Percentiles rank a stretch among this genome's conserved stretches.
Conservation (phyloP, 192 early-diverging fungal species). For the Geranomyces michiganensis region DNA sequence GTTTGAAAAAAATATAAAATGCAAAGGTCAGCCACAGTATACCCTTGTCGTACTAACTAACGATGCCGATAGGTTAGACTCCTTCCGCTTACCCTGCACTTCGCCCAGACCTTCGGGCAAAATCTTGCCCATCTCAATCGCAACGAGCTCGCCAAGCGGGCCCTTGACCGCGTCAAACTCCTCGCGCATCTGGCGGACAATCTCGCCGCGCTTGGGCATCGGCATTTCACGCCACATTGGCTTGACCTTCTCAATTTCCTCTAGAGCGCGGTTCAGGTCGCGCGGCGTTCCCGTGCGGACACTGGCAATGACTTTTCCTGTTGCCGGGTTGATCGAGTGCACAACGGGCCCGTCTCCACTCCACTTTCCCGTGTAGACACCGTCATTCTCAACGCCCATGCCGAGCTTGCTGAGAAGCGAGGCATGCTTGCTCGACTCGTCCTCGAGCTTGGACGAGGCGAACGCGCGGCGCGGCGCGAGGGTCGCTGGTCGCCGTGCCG, state of each 20-base stretch:
- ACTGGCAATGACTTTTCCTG: conserved; percentile 80
- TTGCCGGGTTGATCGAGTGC: conserved; percentile 62
- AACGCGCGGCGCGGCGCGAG: neutral
- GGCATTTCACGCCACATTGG: conserved; percentile 69
- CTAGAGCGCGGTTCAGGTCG: conserved; percentile 63
- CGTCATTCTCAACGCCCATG: conserved; percentile 36
- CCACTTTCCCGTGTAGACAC: conserved; percentile 55
- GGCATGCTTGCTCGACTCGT: conserved; percentile 23
- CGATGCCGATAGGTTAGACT: neutral
- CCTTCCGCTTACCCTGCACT: conserved; percentile 58
- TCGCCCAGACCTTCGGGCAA: conserved; percentile 90
- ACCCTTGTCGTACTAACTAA: no score
- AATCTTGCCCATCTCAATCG: conserved; percentile 96
- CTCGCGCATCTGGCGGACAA: conserved; percentile 87
- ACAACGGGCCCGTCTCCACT: conserved; percentile 44
- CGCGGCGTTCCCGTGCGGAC: conserved; percentile 68
- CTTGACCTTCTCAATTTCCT: conserved; percentile 61
- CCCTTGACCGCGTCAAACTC: conserved; percentile 74
- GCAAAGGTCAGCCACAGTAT: neutral
- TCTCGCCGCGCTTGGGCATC: conserved; percentile 84
- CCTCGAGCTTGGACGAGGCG: conserved; percentile 5
- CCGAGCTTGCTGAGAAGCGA: conserved; percentile 23
- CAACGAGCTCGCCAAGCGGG: conserved; percentile 81
- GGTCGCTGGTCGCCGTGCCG: no score
- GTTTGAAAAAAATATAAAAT: conserved; percentile 44